A percentile compares a stretch with the other conserved stretches of the same genome.
Conservation (phyloP, 2,329 filamentous ascomycete genomes). For the Fusarium sterilihyphosum region DNA sequence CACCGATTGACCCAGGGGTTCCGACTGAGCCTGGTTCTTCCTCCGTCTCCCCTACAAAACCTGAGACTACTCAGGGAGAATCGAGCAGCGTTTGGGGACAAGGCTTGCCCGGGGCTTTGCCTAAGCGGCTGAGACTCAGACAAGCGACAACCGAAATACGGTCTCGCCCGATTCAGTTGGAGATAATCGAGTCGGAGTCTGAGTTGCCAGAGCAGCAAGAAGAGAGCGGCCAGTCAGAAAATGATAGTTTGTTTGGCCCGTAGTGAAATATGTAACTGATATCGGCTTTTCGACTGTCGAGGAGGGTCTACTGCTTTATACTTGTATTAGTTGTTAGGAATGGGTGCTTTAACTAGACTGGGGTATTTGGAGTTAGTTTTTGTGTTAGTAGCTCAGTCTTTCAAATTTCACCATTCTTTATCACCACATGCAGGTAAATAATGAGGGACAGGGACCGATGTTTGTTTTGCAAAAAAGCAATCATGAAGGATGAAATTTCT, state of each 20-base stretch:
- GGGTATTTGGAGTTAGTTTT: background rate
- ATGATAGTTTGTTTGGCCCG: background rate
- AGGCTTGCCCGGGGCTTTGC: background rate
- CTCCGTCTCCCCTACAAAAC: background rate
- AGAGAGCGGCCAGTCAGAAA: background rate
- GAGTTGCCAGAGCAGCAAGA: background rate
- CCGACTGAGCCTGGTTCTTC: background rate
- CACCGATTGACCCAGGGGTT: background rate
- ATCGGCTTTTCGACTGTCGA: background rate
- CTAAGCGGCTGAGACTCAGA: background rate
- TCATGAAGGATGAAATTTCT: conserved; percentile 44
- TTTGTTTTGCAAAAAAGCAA: conserved; percentile 29
- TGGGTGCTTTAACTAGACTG: background rate
- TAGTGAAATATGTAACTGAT: background rate
- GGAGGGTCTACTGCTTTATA: background rate
- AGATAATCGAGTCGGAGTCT: conserved; percentile 4
- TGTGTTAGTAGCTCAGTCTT: background rate
- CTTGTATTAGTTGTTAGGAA: background rate
- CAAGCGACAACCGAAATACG: background rate
- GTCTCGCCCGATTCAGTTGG: background rate
- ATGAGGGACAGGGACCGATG: background rate
- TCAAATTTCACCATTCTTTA: background rate
- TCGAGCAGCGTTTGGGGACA: background rate
- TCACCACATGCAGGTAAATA: background rate
- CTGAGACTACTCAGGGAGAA: background rate